Evolutionary conservation across 345 rosid genomes (phyloP).

Genomic region (Limnanthes douglasii): DNA sequence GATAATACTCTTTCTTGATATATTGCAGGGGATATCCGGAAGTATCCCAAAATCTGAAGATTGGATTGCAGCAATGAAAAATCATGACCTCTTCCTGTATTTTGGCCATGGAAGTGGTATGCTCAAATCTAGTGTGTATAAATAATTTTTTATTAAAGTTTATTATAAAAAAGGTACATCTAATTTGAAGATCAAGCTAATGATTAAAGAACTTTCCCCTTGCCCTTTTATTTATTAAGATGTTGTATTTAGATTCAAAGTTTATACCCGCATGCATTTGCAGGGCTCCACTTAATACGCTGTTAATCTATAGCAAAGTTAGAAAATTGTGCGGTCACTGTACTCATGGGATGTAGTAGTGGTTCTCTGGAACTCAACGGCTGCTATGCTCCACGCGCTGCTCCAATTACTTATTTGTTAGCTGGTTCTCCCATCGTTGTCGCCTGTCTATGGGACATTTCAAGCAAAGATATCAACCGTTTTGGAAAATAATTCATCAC

Average conservation of each 20-base stretch:
- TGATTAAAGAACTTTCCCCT: too few species aligned
- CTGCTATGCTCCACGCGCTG: slow-evolving; percentile 60
- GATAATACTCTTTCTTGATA: too few species aligned
- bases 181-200: too few species aligned
- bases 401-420: slow-evolving; percentile 47
- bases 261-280: too few species aligned
- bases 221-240: too few species aligned
- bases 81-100: slow-evolving; percentile 78
- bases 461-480: slow-evolving; percentile 83
- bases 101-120: slow-evolving; percentile 96
- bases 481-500: slow-evolving; percentile 68
- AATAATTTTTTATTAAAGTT: too few species aligned
- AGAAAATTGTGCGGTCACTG: slow-evolving; percentile 62
- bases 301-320: slow-evolving; percentile 51
- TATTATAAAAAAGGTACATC: too few species aligned
- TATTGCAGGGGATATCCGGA: slow-evolving; percentile 73
- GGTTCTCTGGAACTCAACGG: slow-evolving; percentile 66
- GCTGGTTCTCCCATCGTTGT: slow-evolving; percentile 79
- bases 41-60: slow-evolving; percentile 54
- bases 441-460: slow-evolving; percentile 92
- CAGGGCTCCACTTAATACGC: slow-evolving; percentile 69
- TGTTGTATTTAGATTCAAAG: too few species aligned
- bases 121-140: too few species aligned
- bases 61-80: slow-evolving; percentile 50
- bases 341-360: slow-evolving; percentile 93